Conservation (phyloP, 371 early-diverging fungal genomes). For the Rhizopus sp. region DNA sequence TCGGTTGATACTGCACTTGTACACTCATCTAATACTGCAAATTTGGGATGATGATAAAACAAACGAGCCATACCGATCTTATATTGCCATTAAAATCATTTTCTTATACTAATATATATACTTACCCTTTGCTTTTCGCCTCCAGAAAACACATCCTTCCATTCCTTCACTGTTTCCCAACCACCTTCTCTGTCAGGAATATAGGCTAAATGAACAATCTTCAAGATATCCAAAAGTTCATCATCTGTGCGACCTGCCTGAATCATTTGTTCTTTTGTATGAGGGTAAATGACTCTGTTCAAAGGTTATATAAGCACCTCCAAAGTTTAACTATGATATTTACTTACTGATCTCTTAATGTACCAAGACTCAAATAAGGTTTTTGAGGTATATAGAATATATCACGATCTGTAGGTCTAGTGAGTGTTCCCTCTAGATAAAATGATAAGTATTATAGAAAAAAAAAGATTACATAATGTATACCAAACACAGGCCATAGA, state of each 20-base stretch:
- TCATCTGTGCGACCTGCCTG: slow-evolving; percentile 72
- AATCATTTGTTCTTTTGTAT: slow-evolving; percentile 78
- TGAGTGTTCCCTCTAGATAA: slow-evolving; percentile 58
- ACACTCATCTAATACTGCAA: slow-evolving; percentile 77
- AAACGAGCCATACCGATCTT: slow-evolving; percentile 74
- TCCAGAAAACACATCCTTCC: slow-evolving; percentile 90
- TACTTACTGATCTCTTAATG: slow-evolving; percentile 80
- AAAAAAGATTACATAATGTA: no score
- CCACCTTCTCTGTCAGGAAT: slow-evolving; percentile 88
- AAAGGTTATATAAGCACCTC: background rate
- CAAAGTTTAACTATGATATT: background rate
- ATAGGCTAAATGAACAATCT: slow-evolving; percentile 70
- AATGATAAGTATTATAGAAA: background rate
- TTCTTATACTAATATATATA: background rate
- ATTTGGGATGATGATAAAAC: slow-evolving; percentile 86
- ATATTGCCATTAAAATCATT: background rate
- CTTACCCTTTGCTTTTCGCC: slow-evolving; percentile 90
- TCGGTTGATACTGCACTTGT: slow-evolving; percentile 88
- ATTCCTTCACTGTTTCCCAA: slow-evolving; percentile 86
- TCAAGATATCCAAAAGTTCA: slow-evolving; percentile 72
- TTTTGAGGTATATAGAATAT: slow-evolving; percentile 91
- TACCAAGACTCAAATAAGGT: slow-evolving; percentile 85
- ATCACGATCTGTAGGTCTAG: slow-evolving; percentile 65
- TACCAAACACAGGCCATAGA: slow-evolving; percentile 86
- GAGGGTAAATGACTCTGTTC: slow-evolving; percentile 80